Conservation (phyloP, 2,329 filamentous ascomycete species). For the Bipolaris sorokiniana region DNA sequence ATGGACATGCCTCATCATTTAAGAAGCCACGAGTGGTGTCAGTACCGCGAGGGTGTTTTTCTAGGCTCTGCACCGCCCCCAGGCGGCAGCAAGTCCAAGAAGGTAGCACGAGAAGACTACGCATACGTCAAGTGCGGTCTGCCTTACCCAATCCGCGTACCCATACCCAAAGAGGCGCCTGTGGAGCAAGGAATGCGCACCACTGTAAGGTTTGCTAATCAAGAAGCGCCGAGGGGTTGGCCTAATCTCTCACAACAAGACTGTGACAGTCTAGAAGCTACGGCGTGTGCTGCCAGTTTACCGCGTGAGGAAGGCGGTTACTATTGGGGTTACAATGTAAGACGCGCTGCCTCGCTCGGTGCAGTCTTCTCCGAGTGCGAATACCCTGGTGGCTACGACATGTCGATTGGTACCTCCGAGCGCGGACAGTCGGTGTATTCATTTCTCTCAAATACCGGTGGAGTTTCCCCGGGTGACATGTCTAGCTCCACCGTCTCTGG, state of each 20-base stretch:
- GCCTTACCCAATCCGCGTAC: conserved; percentile 57
- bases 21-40: conserved; percentile 75
- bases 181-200: conserved; percentile 75
- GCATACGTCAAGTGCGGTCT: conserved; percentile 60
- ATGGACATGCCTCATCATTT: conserved; percentile 88
- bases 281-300: conserved; percentile 69
- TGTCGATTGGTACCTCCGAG: conserved; percentile 84
- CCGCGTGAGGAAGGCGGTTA: conserved; percentile 79
- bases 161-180: conserved; percentile 48
- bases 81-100: conserved; percentile 56
- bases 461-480: not conserved
- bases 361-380: conserved; percentile 77
- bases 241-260: conserved; percentile 32
- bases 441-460: conserved; percentile 34
- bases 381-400: conserved; percentile 78
- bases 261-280: conserved; percentile 51
- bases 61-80: conserved; percentile 42
- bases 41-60: conserved; percentile 79
- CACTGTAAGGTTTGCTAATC: conserved; percentile 69
- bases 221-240: conserved; percentile 46
- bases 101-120: conserved; percentile 17
- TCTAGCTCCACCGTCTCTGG: conserved; percentile 18
- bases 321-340: conserved; percentile 83
- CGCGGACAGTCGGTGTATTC: conserved; percentile 62
- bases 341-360: conserved; percentile 70